Conservation (phyloP, 768 basidiomycete genomes). For the Phlebiopsis gigantea region DNA sequence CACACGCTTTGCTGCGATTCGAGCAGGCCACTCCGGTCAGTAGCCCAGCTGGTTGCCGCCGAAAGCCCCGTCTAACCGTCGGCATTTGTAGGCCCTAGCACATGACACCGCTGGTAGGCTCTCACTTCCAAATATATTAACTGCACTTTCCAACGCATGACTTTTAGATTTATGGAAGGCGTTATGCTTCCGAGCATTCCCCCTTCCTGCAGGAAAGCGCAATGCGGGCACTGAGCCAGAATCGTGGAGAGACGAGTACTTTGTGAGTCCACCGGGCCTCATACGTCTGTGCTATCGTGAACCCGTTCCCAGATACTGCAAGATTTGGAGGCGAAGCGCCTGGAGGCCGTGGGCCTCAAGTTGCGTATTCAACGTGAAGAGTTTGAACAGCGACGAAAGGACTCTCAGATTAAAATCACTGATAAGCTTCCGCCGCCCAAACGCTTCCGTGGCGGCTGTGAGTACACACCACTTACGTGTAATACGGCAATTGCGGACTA, state of each 20-base stretch:
- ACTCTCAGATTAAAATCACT: conserved; percentile 70
- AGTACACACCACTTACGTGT: conserved; percentile 18
- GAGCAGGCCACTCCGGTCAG: conserved; percentile 70
- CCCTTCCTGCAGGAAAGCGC: conserved; percentile 42
- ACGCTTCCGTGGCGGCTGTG: conserved; percentile 51
- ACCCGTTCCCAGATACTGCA: conserved; percentile 39
- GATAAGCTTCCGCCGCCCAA: conserved; percentile 64
- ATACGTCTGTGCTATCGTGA: neutral
- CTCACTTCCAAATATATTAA: neutral
- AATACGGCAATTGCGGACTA: neutral
- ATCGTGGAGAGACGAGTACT: conserved; percentile 67
- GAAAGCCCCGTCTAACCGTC: conserved; percentile 11
- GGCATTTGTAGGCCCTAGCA: conserved; percentile 29
- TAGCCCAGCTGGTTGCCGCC: conserved; percentile 8
- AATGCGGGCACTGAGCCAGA: conserved; percentile 41
- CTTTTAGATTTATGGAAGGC: conserved; percentile 59
- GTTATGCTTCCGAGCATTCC: conserved; percentile 57
- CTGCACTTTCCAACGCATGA: neutral
- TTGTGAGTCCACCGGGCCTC: conserved; percentile 39
- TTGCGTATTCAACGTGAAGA: conserved; percentile 64
- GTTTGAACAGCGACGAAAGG: conserved; percentile 70
- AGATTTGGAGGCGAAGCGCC: conserved; percentile 53
- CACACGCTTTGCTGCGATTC: conserved; percentile 62
- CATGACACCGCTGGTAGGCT: conserved; percentile 49
- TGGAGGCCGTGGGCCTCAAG: conserved; percentile 58